These are phyloP conservation scores for Gaertneriomyces sp. DNA, from an alignment of 192 early-diverging fungal species.

Conservation along the genomic window DNA sequence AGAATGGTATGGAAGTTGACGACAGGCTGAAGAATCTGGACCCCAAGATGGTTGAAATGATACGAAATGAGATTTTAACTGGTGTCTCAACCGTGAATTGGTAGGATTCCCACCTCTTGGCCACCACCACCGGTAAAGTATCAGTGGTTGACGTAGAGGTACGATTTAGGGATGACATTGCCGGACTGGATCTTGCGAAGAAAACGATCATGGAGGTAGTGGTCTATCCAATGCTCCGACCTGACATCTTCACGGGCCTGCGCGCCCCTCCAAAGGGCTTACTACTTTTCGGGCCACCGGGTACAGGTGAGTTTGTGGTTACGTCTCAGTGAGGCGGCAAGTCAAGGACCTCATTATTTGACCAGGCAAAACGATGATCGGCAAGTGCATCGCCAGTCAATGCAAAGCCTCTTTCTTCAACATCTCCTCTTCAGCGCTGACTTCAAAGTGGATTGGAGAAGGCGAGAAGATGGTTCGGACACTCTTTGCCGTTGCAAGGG, in stretches of 20 bases:
- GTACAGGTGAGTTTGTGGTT: slow-evolving; percentile 9
- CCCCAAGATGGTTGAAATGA: slow-evolving; percentile 80
- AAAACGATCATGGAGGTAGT: slow-evolving; percentile 73
- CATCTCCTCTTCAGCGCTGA: slow-evolving; percentile 85
- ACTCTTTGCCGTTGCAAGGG: slow-evolving; percentile 86
- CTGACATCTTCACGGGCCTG: slow-evolving; percentile 84
- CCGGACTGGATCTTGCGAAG: slow-evolving; percentile 81
- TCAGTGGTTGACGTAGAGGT: not conserved
- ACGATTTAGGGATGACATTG: slow-evolving; percentile 66
- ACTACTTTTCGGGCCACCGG: slow-evolving; percentile 83
- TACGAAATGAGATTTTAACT: slow-evolving; percentile 85
- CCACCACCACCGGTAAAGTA: not conserved
- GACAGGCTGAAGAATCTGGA: slow-evolving; percentile 82
- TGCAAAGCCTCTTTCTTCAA: slow-evolving; percentile 88
- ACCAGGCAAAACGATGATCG: slow-evolving; percentile 80
- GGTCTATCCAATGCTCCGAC: slow-evolving; percentile 73
- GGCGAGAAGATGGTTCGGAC: slow-evolving; percentile 93
- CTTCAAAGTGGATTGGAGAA: slow-evolving; percentile 91
- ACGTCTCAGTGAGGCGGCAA: not conserved
- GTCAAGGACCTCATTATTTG: slow-evolving; percentile 3
- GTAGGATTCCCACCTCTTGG: slow-evolving; percentile 13
- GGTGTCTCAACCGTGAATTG: slow-evolving; percentile 58
- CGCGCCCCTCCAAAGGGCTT: slow-evolving; percentile 79
- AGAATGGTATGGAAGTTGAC: slow-evolving; percentile 42
- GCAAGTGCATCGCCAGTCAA: slow-evolving; percentile 81